Evolutionary conservation across 805 yeast species (phyloP), one percentile per base, ranked within the genome.

Genomic region (Sungouiella blattae): DNA sequence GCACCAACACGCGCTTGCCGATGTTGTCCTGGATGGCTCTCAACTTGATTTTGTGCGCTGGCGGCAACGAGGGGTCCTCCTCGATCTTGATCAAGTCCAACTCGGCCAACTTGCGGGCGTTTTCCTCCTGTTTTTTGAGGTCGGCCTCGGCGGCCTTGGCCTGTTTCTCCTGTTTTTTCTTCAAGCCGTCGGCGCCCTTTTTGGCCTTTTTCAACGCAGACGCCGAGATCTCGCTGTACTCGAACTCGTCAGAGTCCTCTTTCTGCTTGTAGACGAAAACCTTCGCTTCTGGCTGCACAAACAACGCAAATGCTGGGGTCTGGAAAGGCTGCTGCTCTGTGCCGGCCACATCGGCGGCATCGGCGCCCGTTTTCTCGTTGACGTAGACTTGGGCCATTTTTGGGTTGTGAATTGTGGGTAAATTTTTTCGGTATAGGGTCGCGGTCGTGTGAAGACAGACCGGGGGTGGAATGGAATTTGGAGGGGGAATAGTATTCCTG

Each of bases 151-250:
- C 78, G 47, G 72, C 55, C 53, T 73, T 72, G 50, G 78, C 71
- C 30, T 76, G 77, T 67, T 83, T 83, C 43, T 80, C 87, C 34
- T 70, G 75, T 62, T 81, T 84, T 69, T 89, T 91, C 65, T 78
- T 87, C 45, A 93, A 69, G 4, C 95, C 91, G 22, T 89, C 97
- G 38, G 84, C 93, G 41, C 96, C 97, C 62, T 93, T 93, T 64
- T 86, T 87, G 51, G 98, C 97, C 67, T 91, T 93, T 69, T 93
- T 93, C 57, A 91, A 67, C 5, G 96, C 97, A 35, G 94, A 80
- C 4, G 96, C 87, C 12, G 88, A 71, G 56, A 94, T 89, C 52
- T 83, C 91, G 48, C 68, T 75, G 57, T 75, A 91, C 20, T 64
- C 79, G 26, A 73, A 77, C 45, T 66, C 69, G 26, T 59, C 63